Conservation (phyloP, 73 alveolate genomes). For the Paramecium biaurelia region DNA sequence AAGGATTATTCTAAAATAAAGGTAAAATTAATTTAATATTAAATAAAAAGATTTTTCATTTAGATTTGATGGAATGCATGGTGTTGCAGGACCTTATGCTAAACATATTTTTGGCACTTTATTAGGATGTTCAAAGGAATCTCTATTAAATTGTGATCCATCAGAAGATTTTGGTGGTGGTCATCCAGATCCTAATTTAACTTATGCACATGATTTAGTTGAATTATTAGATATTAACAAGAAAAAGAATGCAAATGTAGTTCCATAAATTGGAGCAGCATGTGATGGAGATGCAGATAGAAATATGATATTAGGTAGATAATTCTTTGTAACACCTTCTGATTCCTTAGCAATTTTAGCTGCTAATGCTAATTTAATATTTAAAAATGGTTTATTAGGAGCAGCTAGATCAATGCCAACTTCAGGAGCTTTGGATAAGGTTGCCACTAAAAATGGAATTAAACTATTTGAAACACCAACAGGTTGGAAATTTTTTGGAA, state of each 20-base stretch:
- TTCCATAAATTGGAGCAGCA: conserved; percentile 97
- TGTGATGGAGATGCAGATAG: conserved; percentile 99
- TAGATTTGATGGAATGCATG: conserved; percentile 96
- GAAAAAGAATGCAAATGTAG: conserved; percentile 19
- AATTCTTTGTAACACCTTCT: conserved; percentile 98
- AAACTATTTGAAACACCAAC: conserved; percentile 97
- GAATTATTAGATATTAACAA: conserved; percentile 85
- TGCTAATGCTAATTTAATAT: conserved; percentile 86
- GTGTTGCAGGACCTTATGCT: conserved; percentile 99
- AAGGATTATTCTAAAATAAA: conserved; percentile 78
- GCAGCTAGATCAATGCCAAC: conserved; percentile 99
- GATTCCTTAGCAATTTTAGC: conserved; percentile 97
- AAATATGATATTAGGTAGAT: conserved; percentile 97
- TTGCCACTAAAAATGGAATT: conserved; percentile 91
- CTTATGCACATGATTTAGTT: conserved; percentile 94
- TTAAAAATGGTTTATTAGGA: conserved; percentile 90
- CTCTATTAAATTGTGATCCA: conserved; percentile 83
- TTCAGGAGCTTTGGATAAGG: conserved; percentile 98
- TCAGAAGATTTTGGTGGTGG: conserved; percentile 96
- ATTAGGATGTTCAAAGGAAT: conserved; percentile 81
- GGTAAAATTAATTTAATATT: background rate
- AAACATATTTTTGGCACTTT: conserved; percentile 80
- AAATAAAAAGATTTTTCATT: conserved; percentile 80
- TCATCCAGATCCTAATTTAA: conserved; percentile 99
- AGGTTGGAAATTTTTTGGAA: conserved; percentile 99